These are phyloP conservation scores for Thalassiosira exigua DNA, from an alignment of 352 stramenopile species.

Conservation along the genomic window DNA sequence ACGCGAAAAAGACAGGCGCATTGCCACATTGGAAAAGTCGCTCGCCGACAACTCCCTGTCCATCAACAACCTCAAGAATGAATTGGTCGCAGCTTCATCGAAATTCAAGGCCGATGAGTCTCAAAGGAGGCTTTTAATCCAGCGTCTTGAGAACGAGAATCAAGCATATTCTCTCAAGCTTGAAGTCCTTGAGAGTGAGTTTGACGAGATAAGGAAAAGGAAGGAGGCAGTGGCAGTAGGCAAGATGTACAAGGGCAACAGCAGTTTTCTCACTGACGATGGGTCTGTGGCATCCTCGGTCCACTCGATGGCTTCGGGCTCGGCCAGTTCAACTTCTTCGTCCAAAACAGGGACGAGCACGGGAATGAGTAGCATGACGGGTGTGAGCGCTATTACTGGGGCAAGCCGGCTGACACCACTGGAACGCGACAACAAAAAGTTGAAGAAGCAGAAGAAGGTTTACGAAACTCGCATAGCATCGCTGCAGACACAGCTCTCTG, in stretches of 20 bases:
- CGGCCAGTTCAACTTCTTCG: not conserved
- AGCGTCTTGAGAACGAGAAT: slow-evolving; percentile 53
- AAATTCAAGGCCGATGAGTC: slow-evolving; percentile 55
- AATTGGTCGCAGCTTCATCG: slow-evolving; percentile 32
- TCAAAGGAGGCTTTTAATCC: slow-evolving; percentile 44
- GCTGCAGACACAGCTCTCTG: slow-evolving; percentile 29
- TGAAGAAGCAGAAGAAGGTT: slow-evolving; percentile 51
- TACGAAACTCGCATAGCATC: slow-evolving; percentile 35
- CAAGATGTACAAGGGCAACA: slow-evolving; percentile 2
- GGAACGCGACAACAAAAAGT: slow-evolving; percentile 48
- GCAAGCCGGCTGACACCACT: slow-evolving; percentile 7
- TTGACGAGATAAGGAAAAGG: slow-evolving; percentile 35
- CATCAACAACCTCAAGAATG: slow-evolving; percentile 47
- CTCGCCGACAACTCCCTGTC: slow-evolving; percentile 48
- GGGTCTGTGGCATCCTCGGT: slow-evolving; percentile 16
- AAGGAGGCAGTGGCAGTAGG: slow-evolving; percentile 16
- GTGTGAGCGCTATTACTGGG: slow-evolving; percentile 5
- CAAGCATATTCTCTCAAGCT: slow-evolving; percentile 49
- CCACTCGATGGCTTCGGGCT: not conserved
- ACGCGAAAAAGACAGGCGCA: slow-evolving; percentile 41
- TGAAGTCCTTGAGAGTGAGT: slow-evolving; percentile 45
- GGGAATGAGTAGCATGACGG: not conserved
- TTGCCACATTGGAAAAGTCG: slow-evolving; percentile 39
- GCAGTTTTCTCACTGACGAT: slow-evolving; percentile 8
- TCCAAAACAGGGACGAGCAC: not conserved